Base-by-base conservation (phyloP, 1,284 basidiomycete genomes). In the Chondrostereum purpureum region DNA sequence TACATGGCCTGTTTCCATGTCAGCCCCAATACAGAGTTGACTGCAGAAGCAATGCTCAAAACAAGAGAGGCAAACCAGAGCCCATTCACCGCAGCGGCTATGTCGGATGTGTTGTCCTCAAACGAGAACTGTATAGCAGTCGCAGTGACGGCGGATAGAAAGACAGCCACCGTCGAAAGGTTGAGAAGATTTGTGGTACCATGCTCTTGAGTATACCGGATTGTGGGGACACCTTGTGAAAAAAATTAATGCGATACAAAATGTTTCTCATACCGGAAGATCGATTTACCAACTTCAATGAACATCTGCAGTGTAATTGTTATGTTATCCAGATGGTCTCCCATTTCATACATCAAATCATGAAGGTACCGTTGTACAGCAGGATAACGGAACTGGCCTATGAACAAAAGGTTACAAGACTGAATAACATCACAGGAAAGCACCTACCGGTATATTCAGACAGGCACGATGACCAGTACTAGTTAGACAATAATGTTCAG, bases 1-100 rank as follows among this genome's bases (percentile, higher is more conserved):
- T 86, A 86, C 79, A 85, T 83, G 0, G 83, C 82, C 55, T 83
- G 80, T 57, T 82, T 84, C 83, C 83, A 86, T 0, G 81, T 83
- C 37, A 86, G 60, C 42, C 81, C 83, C 8, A 86, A 65, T 16
- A 85, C 63, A 59, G 79, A 81, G 61, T 87, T 87, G 34, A 87
- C 83, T 14, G 83, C 82, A 10, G 82, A 80, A 14, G 76, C 82
- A 46, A 87, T 84, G 50, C 80, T 83, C 63, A 88, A 86, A 2
- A 88, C 83, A 44, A 88, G 60, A 2, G 81, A 83, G 1, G 75
- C 71, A 52, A 87, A 85, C 83, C 83, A 87, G 53, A 87, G 79
- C 18, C 66, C 70, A 56, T 86, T 87, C 37, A 86, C 83, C 3
- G 73, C 68, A 49, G 75, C 68, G 1, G 70, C 59, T 6, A 61